Conservation (phyloP, 2,329 filamentous ascomycete species). For the Zasmidium citrigriseum region DNA sequence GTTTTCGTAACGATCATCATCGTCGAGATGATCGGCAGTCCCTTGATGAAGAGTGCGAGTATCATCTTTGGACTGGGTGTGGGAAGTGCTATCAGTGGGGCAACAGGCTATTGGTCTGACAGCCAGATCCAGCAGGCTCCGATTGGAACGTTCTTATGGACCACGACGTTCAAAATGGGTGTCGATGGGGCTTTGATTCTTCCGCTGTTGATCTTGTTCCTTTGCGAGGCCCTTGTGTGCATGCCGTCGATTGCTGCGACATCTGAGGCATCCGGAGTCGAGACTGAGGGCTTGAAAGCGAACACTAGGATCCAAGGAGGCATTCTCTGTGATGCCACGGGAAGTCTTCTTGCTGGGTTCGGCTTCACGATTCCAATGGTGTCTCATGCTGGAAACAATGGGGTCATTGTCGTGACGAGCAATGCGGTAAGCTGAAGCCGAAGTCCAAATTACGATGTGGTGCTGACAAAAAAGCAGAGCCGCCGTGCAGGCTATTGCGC, state of each 20-base stretch:
- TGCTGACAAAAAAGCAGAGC: constrained; percentile 12
- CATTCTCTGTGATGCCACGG: constrained; percentile 20
- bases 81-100: constrained; percentile 22
- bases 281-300: constrained; percentile 18
- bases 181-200: constrained; percentile 21
- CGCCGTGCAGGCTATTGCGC: constrained; percentile 22
- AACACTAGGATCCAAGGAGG: constrained; percentile 25
- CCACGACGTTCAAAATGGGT: constrained; percentile 17
- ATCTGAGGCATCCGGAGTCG: constrained; percentile 16
- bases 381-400: constrained; percentile 22
- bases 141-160: constrained; percentile 19
- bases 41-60: constrained; percentile 21
- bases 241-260: constrained; percentile 24
- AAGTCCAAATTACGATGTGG: not conserved
- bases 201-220: constrained; percentile 22
- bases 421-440: constrained; percentile 18
- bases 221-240: constrained; percentile 23
- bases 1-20: constrained; percentile 24
- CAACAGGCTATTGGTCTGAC: constrained; percentile 21
- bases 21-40: constrained; percentile 21
- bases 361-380: constrained; percentile 24
- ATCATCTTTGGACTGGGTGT: constrained; percentile 24
- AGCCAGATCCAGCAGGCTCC: constrained; percentile 19
- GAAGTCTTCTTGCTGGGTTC: constrained; percentile 17
- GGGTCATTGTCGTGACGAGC: constrained; percentile 23